phyloP scores from a whole-genome alignment of 306 rosid genomes.

The Hippophae rhamnoides region DNA sequence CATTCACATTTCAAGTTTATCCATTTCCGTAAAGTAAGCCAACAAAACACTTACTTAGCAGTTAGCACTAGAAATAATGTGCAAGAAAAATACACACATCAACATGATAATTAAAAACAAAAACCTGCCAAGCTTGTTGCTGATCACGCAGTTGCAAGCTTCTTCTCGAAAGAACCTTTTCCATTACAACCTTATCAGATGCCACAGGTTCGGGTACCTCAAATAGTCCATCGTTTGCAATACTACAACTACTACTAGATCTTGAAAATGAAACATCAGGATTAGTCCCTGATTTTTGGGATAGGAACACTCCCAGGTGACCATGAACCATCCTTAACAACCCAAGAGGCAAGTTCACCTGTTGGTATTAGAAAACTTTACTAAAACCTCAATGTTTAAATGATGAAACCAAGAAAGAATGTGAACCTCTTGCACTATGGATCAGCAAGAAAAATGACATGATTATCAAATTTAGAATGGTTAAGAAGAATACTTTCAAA shows the following conservation, averaged over 20 bases:
- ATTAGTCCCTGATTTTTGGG: conserved; percentile 48
- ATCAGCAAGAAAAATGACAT: no score
- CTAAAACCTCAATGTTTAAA: conserved; percentile 9
- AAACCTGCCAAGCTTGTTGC: conserved; percentile 87
- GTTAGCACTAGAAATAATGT: no score
- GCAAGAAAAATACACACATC: not conserved
- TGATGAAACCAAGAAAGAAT: not conserved
- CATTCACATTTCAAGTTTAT: no score
- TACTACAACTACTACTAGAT: conserved; percentile 61
- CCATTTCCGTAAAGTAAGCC: no score
- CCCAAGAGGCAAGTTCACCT: conserved; percentile 62
- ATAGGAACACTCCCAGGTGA: conserved; percentile 46
- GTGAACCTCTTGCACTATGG: no score
- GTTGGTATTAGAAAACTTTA: conserved; percentile 36
- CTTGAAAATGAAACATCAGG: conserved; percentile 42
- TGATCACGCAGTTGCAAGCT: conserved; percentile 56
- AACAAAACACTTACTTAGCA: no score
- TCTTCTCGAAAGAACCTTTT: conserved; percentile 45
- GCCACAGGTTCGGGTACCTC: conserved; percentile 67
- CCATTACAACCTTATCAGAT: conserved; percentile 50
- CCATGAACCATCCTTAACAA: conserved; percentile 52
- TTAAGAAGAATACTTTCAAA: no score
- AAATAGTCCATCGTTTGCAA: conserved; percentile 72
- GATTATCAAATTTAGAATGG: no score
- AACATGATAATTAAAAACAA: conserved; percentile 4